Base-by-base conservation (phyloP, 2,329 filamentous ascomycete species). In the Pyricularia sp. region DNA sequence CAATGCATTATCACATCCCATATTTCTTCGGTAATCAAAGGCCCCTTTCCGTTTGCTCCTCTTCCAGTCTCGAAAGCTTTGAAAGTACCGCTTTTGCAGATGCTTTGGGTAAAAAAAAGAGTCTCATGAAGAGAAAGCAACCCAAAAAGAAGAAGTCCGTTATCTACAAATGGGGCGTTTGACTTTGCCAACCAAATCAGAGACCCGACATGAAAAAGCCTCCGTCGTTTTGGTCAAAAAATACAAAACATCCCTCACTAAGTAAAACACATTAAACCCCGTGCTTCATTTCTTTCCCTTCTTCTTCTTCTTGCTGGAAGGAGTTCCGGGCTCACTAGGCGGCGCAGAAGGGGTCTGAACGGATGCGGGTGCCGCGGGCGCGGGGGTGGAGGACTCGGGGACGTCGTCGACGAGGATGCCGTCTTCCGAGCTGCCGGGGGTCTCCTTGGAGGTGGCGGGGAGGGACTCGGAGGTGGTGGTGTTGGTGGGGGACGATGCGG, bases 321-420 rank as follows among this genome's bases (percentile, higher is more conserved):
- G 76, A 8, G 72, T 72, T 24, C 71, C 73, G 7, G 70, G 69
- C 35, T 60, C 59, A 31, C 28, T 59, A 24, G 33, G 28, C 10
- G 65, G 61, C 4, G 64, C 30, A 28, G 61, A 12, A 19, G 60
- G n/a, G 19, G 55, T 19, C 26, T 62, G 49, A n/a, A 30, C 61
- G n/a, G 61, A 19, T 16, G 61, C 19, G n/a, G 61, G 61, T 40
- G 33, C 31, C 10, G 28, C 10, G 3, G 60, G 60, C 19, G 33
- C 28, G 24, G 35, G 22, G 57, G 55, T 61, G 33, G 30, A 24
- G 33, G 33, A 67, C 22, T 75, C 72, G 2, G 75, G 81, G 70
- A 75, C 76, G 71, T 94, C 90, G 53, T 76, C 90, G 62, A 96
- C 90, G 68, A 96, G 78, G 28, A 96, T 89, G 22, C 86, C 85